Base-by-base conservation (phyloP, 305 asterid genomes). In the Petunia hybrid region DNA sequence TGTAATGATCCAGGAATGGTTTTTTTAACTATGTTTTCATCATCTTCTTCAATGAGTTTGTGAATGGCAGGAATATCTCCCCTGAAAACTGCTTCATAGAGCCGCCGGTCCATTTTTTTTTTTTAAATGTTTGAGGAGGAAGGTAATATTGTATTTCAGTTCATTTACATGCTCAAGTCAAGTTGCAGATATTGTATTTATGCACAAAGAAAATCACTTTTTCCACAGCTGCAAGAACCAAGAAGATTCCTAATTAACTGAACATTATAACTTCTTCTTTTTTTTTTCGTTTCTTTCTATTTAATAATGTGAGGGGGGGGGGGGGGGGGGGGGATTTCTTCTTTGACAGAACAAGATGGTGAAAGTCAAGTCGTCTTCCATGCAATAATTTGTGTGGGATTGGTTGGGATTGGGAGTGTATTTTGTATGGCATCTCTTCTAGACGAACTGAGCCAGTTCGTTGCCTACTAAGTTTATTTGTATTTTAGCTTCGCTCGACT, bases 31-130 rank as follows among this genome's bases (percentile, higher is more conserved):
- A 82, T 39, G 1, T 8, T 81, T 0, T 14, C 14, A n/a, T 22
- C 31, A 22, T 61, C 70, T 4, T 78, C 76, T 46, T 82, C 42
- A 3, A 82, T 66, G 42, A 87, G 86, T 22, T 80, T 61, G 6
- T 9, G 14, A 9, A 88, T 76, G 8, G 80, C 51, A 2, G 6
- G 14, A 39, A 81, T 76, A 60, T 89, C 88, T 57, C 90, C 89
- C 4, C 46, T 76, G 0, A 80, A 64, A 16, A 82, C 85, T 5
- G 87, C 81, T 57, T 89, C 90, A 2, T 64, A 70, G 22, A 86
- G 83, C 64, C 88, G 87, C 67, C 90, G 85, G 60, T 89, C 89
- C 92, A 89, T 87, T 48, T 48, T 55, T 16, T 13, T 22, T 22
- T 22, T 22, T 22, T 22, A 22, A 22, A 22, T 22, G 31, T 22